Base-by-base conservation (phyloP, 352 stramenopile species). In the Phytophthora hybrid region DNA sequence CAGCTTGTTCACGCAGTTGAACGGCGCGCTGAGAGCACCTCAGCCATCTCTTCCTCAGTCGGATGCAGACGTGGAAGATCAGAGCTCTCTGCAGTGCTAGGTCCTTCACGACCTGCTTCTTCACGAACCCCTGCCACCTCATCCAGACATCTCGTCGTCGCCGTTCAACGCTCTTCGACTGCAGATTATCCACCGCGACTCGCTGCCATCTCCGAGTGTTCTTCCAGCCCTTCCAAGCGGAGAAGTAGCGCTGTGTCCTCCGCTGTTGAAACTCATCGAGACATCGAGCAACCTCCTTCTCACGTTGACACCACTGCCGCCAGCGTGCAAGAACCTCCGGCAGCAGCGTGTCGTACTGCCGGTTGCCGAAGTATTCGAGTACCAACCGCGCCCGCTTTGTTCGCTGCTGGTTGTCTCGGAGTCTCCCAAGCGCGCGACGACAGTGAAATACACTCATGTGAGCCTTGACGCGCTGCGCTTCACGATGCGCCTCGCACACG, bases 361-460 rank as follows among this genome's bases (percentile, higher is more conserved):
- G 71, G 61, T 87, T 87, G 1, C 29, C 18, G 19, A 84, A 85
- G 39, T 87, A 83, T 37, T 79, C 74, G 4, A 88, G 47, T n/a
- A 81, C 74, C 0, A 88, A 59, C 13, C 69, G 74, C 11, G 54
- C 62, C 21, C 79, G 66, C 37, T 88, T 87, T 6, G 51, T 21
- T 3, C 68, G 44, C 26, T 68, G 29, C 4, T 73, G 67, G 37
- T 77, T 16, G 0, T 2, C 1, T 59, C 18, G 6, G 0, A 88
- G 52, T 0, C 23, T 41, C 16, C 23, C 47, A 1, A 83, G 0
- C 10, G 63, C 70, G 4, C 78, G 71, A n/a, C n/a, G n/a, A n/a
- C n/a, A n/a, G n/a, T n/a, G n/a, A n/a, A n/a, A n/a, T n/a, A n/a
- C n/a, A n/a, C n/a, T n/a, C n/a, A n/a, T n/a, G n/a, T n/a, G n/a